Conservation (phyloP, 1,139 yeast genomes). For the Yamadazyma atmosphaerica region DNA sequence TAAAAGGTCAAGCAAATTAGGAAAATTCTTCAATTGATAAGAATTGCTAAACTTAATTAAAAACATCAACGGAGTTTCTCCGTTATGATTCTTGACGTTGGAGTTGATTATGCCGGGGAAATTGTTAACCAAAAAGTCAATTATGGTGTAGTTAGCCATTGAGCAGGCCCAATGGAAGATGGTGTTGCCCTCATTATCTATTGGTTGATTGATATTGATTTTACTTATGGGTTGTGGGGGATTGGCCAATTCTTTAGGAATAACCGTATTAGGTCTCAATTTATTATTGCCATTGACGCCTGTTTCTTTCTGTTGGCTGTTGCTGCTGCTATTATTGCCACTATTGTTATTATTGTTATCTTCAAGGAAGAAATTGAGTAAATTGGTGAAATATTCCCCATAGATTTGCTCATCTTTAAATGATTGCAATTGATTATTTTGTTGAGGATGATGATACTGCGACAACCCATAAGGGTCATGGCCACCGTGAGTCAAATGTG, state of each 20-base stretch:
- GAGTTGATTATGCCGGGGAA: slow-evolving; percentile 53
- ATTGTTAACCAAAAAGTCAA: slow-evolving; percentile 64
- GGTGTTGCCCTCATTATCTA: slow-evolving; percentile 91
- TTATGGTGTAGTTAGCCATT: slow-evolving; percentile 73
- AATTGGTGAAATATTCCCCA: slow-evolving; percentile 36
- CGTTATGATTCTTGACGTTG: slow-evolving; percentile 60
- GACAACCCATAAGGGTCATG: slow-evolving; percentile 26
- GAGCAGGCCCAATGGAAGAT: slow-evolving; percentile 97
- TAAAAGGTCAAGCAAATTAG: slow-evolving; percentile 65
- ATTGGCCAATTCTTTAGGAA: slow-evolving; percentile 34
- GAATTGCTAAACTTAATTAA: slow-evolving; percentile 89
- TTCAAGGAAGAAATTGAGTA: slow-evolving; percentile 41
- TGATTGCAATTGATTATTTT: slow-evolving; percentile 17
- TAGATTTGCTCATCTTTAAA: slow-evolving; percentile 24
- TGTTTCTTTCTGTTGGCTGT: background rate
- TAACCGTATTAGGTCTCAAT: slow-evolving; percentile 18
- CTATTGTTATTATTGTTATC: slow-evolving; percentile 18
- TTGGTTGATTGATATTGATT: slow-evolving; percentile 73
- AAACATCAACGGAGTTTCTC: slow-evolving; percentile 88
- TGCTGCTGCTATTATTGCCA: background rate
- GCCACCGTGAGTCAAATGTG: background rate
- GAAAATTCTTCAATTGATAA: slow-evolving; percentile 73
- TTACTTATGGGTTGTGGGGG: slow-evolving; percentile 47
- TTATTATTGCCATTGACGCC: slow-evolving; percentile 9
- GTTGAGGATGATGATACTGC: slow-evolving; percentile 26